phyloP scores from a whole-genome alignment of 2,329 filamentous ascomycete species.

The Pseudogymnoascus sp. region DNA sequence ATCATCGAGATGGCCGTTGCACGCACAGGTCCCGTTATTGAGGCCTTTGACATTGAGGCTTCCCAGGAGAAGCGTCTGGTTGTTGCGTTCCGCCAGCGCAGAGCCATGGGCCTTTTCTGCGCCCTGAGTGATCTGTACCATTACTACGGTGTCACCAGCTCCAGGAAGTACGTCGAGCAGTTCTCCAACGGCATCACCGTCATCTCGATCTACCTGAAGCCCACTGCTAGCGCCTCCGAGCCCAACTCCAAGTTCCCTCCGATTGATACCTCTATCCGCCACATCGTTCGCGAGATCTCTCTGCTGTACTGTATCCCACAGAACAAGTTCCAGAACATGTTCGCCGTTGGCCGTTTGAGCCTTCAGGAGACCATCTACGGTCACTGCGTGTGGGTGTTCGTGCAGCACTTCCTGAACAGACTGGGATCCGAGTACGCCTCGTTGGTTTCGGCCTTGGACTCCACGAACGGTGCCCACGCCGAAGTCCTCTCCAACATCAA shows the following conservation, averaged over 20 bases:
- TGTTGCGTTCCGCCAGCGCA: constrained; percentile 88
- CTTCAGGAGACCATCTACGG: constrained; percentile 96
- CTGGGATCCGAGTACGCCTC: constrained; percentile 88
- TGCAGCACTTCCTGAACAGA: constrained; percentile 96
- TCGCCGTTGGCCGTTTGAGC: constrained; percentile 77
- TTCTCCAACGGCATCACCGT: constrained; percentile 98
- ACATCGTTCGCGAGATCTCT: constrained; percentile 98
- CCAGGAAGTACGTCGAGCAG: constrained; percentile 95
- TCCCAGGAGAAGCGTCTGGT: constrained; percentile 89
- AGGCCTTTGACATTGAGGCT: constrained; percentile 92
- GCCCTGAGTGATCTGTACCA: constrained; percentile 94
- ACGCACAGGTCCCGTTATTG: constrained; percentile 89
- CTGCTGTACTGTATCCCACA: constrained; percentile 96
- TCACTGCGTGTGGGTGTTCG: constrained; percentile 95
- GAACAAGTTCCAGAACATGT: constrained; percentile 89
- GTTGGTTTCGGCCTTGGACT: constrained; percentile 71
- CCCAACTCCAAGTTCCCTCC: constrained; percentile 58
- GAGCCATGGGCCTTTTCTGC: constrained; percentile 88
- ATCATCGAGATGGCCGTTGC: constrained; percentile 80
- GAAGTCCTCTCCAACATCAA: constrained; percentile 87
- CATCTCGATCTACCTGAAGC: constrained; percentile 90
- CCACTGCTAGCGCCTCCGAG: constrained; percentile 49
- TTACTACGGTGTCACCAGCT: constrained; percentile 95
- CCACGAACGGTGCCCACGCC: constrained; percentile 74
- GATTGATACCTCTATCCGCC: constrained; percentile 90